These are phyloP conservation scores for Zostera marina DNA, from an alignment of 116 monocot species.

Conservation along the genomic window DNA sequence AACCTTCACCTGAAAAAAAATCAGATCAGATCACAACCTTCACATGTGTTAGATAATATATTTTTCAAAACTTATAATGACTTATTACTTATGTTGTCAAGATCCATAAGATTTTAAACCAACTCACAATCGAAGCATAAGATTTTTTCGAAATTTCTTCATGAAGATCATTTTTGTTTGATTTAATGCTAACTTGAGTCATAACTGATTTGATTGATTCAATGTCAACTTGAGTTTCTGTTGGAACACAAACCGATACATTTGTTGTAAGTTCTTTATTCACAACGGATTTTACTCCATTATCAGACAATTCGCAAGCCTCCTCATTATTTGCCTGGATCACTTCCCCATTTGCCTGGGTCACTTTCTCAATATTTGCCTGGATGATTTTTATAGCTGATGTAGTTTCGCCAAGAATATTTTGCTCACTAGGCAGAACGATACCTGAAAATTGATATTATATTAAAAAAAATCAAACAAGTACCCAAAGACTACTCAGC, in stretches of 20 bases:
- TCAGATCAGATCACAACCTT: not conserved
- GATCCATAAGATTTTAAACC: not conserved
- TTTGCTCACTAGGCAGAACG: slow-evolving; percentile 8
- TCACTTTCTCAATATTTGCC: slow-evolving; percentile 15
- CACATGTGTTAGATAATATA: too few relatives aligned
- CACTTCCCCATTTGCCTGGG: slow-evolving; percentile 9
- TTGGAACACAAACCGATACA: slow-evolving; percentile 38
- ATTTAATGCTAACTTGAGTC: not conserved
- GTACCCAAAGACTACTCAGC: not conserved
- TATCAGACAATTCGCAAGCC: slow-evolving; percentile 28
- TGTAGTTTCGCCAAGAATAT: slow-evolving; percentile 6
- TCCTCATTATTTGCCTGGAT: slow-evolving; percentile 16
- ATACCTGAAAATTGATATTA: not conserved
- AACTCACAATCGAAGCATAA: slow-evolving; percentile 61
- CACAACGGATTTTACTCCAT: slow-evolving; percentile 20
- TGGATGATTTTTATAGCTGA: slow-evolving; percentile 5
- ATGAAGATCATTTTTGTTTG: not conserved
- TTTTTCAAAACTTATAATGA: too few relatives aligned
- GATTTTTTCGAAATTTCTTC: slow-evolving; percentile 59
- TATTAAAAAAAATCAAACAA: not conserved
- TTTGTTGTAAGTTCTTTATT: slow-evolving; percentile 36
- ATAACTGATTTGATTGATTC: not conserved
- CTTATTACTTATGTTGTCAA: too few relatives aligned
- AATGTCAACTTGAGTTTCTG: not conserved
- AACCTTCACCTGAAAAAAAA: slow-evolving; percentile 46